Conservation (phyloP, 768 basidiomycete genomes). For the Pleurotus tuber-regium region DNA sequence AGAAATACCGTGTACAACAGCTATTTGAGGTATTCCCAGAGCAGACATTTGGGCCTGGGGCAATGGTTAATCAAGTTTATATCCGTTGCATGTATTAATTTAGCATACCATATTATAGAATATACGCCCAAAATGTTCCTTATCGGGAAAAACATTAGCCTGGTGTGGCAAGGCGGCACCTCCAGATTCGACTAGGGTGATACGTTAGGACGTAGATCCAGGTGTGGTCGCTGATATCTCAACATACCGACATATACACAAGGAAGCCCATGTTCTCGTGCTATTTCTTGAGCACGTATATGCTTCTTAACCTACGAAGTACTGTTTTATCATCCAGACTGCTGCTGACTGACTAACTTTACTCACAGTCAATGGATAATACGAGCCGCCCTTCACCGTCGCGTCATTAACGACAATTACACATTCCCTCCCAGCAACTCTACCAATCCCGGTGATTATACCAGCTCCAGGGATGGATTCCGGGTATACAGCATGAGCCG, state of each 20-base stretch:
- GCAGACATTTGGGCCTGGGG: constrained; percentile 89
- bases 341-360: neutral
- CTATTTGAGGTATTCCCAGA: constrained; percentile 86
- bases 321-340: neutral
- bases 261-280: constrained; percentile 85
- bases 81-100: neutral
- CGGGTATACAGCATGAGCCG: constrained; percentile 85
- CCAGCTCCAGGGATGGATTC: constrained; percentile 85
- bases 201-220: neutral
- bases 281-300: constrained; percentile 90
- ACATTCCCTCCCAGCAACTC: constrained; percentile 80
- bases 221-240: neutral
- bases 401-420: constrained; percentile 94
- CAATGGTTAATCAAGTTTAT: constrained; percentile 11
- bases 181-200: constrained; percentile 78
- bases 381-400: constrained; percentile 90
- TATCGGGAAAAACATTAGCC: constrained; percentile 90
- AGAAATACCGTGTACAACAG: constrained; percentile 91
- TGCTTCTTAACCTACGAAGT: constrained; percentile 84
- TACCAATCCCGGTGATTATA: constrained; percentile 82
- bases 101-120: constrained; percentile 91
- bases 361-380: constrained; percentile 80
- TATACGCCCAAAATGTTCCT: constrained; percentile 92
- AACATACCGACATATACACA: constrained; percentile 87
- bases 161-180: constrained; percentile 92